Conservation (phyloP, 148 eudicot genomes). For the Arctostaphylos glauca region DNA sequence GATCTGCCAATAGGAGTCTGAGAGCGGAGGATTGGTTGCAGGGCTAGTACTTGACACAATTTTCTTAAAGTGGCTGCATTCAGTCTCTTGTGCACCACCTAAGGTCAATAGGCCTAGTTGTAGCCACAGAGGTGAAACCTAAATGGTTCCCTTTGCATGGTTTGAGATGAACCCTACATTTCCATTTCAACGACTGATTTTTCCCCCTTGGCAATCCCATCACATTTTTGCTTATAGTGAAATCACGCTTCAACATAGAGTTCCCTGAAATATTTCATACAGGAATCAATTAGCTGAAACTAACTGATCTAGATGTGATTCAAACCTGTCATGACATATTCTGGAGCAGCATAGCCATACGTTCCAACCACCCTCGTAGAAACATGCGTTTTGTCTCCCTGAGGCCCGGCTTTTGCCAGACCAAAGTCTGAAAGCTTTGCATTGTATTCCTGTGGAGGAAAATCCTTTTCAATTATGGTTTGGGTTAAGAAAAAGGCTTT, state of each 20-base stretch:
- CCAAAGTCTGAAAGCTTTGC: conserved; percentile 97
- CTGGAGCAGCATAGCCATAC: conserved; percentile 99
- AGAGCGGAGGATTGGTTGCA: neutral
- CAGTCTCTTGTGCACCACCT: neutral
- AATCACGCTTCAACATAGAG: neutral
- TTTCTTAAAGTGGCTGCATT: neutral
- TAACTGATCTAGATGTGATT: neutral
- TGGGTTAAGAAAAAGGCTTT: neutral
- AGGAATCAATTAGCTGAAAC: neutral
- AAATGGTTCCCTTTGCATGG: neutral
- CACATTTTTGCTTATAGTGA: neutral
- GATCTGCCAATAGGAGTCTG: neutral
- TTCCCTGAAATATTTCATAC: neutral
- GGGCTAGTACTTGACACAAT: neutral
- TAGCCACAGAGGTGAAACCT: neutral
- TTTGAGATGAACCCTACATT: neutral
- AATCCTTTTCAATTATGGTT: neutral
- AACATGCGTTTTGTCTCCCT: conserved; percentile 93
- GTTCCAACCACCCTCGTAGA: conserved; percentile 96
- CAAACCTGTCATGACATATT: conserved; percentile 95
- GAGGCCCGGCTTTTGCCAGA: conserved; percentile 96
- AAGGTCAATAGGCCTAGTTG: neutral
- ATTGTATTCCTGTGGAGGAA: conserved; percentile 69
- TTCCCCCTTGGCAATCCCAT: neutral
- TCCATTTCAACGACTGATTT: neutral